These are phyloP conservation scores for Pseudogymnoascus sp. DNA, from an alignment of 2,329 filamentous ascomycete genomes.

Conservation along the genomic window DNA sequence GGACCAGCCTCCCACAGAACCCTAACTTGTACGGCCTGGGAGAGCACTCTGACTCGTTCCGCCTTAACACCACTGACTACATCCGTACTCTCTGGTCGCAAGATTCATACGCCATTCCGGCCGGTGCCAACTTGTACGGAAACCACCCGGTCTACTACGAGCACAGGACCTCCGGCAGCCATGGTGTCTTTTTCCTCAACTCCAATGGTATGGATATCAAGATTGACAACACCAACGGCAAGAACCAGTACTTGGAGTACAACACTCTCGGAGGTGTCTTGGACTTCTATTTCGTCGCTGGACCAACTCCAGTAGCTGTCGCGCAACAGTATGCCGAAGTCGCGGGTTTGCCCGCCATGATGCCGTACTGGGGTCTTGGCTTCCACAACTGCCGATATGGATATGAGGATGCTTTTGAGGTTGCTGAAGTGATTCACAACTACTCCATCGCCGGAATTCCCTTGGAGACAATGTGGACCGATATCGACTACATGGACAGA, in stretches of 20 bases:
- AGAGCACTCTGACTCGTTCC: conserved; percentile 54
- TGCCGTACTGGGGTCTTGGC: conserved; percentile 58
- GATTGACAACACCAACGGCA: conserved; percentile 53
- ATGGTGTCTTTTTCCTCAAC: conserved; percentile 65
- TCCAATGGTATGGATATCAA: conserved; percentile 73
- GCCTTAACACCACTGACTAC: conserved; percentile 51
- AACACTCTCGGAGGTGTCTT: conserved; percentile 70
- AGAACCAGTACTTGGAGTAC: conserved; percentile 66
- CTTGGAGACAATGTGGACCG: conserved; percentile 63
- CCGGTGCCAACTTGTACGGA: conserved; percentile 53
- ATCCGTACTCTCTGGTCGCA: conserved; percentile 55
- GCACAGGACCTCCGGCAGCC: conserved; percentile 46
- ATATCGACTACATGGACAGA: conserved; percentile 53
- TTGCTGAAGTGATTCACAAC: conserved; percentile 61
- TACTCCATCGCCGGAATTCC: conserved; percentile 59
- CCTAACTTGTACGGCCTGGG: conserved; percentile 60
- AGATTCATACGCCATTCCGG: conserved; percentile 50
- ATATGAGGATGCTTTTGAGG: conserved; percentile 54
- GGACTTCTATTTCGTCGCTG: conserved; percentile 62
- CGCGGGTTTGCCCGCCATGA: conserved; percentile 50
- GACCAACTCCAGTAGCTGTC: conserved; percentile 50
- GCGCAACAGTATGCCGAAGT: conserved; percentile 52
- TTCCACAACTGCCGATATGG: conserved; percentile 59
- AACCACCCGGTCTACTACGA: conserved; percentile 59
- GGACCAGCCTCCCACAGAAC: conserved; percentile 49